phyloP scores from a whole-genome alignment of 139 green algal species.

The Pedinophyceae sp. region DNA sequence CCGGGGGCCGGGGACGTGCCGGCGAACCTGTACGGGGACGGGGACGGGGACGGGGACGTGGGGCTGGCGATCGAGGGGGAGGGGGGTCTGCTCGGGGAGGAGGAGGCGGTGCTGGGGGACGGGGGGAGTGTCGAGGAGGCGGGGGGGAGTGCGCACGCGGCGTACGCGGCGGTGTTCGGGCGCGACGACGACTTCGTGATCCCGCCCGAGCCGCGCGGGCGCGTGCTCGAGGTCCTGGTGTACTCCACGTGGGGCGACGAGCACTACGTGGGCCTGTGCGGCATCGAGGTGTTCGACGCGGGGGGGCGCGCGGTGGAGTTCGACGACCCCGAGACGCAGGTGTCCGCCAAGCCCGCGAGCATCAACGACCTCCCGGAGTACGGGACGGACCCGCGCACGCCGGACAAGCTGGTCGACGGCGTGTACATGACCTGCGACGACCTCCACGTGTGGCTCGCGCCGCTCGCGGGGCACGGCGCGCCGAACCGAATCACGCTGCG shows the following conservation, averaged over 20 bases:
- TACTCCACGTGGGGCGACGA: slow-evolving; percentile 25
- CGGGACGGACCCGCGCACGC: slow-evolving; percentile 10
- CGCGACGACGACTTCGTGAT: slow-evolving; percentile 4
- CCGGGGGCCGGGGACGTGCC: too few species aligned
- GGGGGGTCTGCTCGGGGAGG: not conserved
- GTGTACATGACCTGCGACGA: slow-evolving; percentile 21
- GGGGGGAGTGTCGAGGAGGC: not conserved
- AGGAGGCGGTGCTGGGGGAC: not conserved
- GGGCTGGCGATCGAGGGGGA: not conserved
- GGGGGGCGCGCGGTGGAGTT: slow-evolving; percentile 7
- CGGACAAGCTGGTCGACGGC: slow-evolving; percentile 24
- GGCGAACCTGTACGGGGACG: too few species aligned
- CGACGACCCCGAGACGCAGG: slow-evolving; percentile 6
- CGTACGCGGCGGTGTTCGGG: not conserved
- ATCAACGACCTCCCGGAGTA: slow-evolving; percentile 17
- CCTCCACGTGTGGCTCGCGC: slow-evolving; percentile 21
- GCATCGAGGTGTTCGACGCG: slow-evolving; percentile 24
- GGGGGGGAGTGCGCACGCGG: not conserved
- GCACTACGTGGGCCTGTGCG: slow-evolving; percentile 21
- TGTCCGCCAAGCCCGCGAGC: slow-evolving; percentile 11
- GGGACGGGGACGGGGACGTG: not conserved
- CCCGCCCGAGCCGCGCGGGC: slow-evolving; percentile 4
- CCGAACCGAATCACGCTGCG: too few species aligned
- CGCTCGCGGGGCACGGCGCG: too few species aligned
- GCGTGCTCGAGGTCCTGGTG: slow-evolving; percentile 14